Evolutionary conservation across 805 yeast species (phyloP), one percentile per base, ranked within the genome.

Genomic region (Cyberlindnera bimundalis): DNA sequence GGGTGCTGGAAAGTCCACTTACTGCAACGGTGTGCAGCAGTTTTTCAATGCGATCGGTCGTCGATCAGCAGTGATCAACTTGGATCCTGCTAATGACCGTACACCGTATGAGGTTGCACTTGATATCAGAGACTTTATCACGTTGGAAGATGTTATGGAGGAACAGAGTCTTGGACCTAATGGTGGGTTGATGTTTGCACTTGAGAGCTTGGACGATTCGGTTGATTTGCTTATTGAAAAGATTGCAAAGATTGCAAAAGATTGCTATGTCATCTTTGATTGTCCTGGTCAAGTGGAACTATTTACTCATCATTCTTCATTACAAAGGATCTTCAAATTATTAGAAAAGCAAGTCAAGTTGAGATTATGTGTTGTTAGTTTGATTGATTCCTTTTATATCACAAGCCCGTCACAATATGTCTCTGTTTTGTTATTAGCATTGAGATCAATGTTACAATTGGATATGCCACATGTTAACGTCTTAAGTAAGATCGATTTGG

Each of bases 261-360:
- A 68, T 17, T 77, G 81, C 29, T 88, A 88, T 50, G 60, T 88
- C 11, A 67, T 88, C 4, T 85, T 88, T 64, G 96, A 88, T 61
- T 86, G 95, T 56, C 96, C 97, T 1, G 99, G 99, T 2, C 99
- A 93, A 60, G 93, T 89, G 1, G 99, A 93, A 60, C 72, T 93
- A 13, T 93, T 86, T 64, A 93, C 99, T 3, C 95, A 86, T 56
- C 95, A 87, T 54, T 74, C 81, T 1, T 80, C 96, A 0, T 65
- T 95, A 31, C 73, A 71, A 30, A 68, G 69, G 38, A 82, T 93
- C 5, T 86, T 90, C 62, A 73, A 74, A 46, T 70, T 60, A 34
- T 65, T 93, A 33, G 81, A 78, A 44, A 78, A 78, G 37, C 73
- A 74, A 49, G 60, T 81, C 14, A 89, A 80, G 46, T 73, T 87